These are phyloP conservation scores for Ustilaginoidea virens DNA, from an alignment of 2,329 filamentous ascomycete genomes.

Conservation along the genomic window DNA sequence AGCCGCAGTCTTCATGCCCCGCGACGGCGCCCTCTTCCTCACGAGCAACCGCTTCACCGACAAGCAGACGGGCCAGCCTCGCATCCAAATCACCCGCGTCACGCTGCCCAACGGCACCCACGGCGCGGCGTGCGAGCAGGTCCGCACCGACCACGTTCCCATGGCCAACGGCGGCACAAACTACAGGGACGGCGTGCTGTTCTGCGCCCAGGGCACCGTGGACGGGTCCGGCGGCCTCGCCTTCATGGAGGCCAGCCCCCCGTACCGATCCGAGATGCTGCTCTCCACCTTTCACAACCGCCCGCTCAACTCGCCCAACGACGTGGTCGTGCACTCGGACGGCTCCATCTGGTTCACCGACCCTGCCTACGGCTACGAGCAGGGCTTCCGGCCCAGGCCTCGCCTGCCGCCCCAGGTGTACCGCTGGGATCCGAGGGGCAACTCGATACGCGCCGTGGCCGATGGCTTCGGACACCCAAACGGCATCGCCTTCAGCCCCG, in stretches of 20 bases:
- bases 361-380: constrained; percentile 30
- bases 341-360: constrained; percentile 35
- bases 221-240: constrained; percentile 13
- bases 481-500: constrained; percentile 29
- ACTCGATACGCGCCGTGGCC: constrained; percentile 26
- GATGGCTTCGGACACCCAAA: constrained; percentile 32
- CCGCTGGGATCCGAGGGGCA: constrained; percentile 24
- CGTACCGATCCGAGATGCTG: constrained; percentile 14
- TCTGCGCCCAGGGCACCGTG: constrained; percentile 24
- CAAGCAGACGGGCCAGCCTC: constrained; percentile 8
- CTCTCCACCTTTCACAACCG: constrained; percentile 25
- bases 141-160: constrained; percentile 15
- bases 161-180: constrained; percentile 36
- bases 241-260: constrained; percentile 16
- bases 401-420: constrained; percentile 31
- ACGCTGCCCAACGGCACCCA: constrained; percentile 7
- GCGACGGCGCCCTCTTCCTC: constrained; percentile 15
- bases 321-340: constrained; percentile 26
- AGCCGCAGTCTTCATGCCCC: constrained; percentile 20
- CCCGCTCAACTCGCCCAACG: constrained; percentile 33
- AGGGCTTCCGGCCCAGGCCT: constrained; percentile 27
- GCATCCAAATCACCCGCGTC: constrained; percentile 16
- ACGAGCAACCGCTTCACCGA: constrained; percentile 18
- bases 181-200: constrained; percentile 22
- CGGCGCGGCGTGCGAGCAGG: constrained; percentile 15